These are phyloP conservation scores for Penicillium thymicola DNA, from an alignment of 2,329 filamentous ascomycete species.

Conservation along the genomic window DNA sequence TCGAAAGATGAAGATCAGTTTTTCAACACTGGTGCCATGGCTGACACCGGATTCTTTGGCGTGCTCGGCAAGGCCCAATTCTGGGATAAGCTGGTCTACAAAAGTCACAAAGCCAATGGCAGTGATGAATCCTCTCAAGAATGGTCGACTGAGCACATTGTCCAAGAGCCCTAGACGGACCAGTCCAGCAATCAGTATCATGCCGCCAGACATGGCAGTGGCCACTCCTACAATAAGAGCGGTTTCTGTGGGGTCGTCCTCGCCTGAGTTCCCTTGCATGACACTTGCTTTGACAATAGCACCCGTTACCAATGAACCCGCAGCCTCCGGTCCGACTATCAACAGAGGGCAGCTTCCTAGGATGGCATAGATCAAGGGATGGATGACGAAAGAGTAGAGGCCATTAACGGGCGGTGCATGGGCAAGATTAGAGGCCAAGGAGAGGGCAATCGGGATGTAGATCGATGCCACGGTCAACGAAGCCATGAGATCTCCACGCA, in stretches of 20 bases:
- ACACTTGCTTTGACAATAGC: constrained; percentile 78
- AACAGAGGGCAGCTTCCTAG: constrained; percentile 89
- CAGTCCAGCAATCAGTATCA: constrained; percentile 82
- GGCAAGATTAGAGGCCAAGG: constrained; percentile 84
- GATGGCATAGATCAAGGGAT: constrained; percentile 84
- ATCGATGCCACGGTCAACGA: constrained; percentile 97
- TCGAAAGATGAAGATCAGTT: constrained; percentile 72
- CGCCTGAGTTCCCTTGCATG: constrained; percentile 61
- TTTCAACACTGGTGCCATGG: constrained; percentile 83
- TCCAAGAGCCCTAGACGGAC: constrained; percentile 88
- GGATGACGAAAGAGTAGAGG: constrained; percentile 90
- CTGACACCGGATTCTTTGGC: constrained; percentile 62
- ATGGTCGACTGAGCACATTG: constrained; percentile 87
- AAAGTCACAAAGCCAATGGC: constrained; percentile 96
- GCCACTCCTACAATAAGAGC: constrained; percentile 84
- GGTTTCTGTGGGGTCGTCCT: constrained; percentile 68
- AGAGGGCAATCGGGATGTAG: constrained; percentile 96
- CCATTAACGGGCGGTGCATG: constrained; percentile 93
- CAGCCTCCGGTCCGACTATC: constrained; percentile 91
- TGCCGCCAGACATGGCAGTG: constrained; percentile 80
- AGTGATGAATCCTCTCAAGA: constrained; percentile 91
- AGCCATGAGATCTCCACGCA: constrained; percentile 81
- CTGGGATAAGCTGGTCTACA: constrained; percentile 89
- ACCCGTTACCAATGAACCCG: constrained; percentile 88
- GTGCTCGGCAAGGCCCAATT: constrained; percentile 70